Evolutionary conservation across 257 asterid species (phyloP), one percentile per base, ranked within the genome.

Genomic region (Nicotiana attenuata): DNA sequence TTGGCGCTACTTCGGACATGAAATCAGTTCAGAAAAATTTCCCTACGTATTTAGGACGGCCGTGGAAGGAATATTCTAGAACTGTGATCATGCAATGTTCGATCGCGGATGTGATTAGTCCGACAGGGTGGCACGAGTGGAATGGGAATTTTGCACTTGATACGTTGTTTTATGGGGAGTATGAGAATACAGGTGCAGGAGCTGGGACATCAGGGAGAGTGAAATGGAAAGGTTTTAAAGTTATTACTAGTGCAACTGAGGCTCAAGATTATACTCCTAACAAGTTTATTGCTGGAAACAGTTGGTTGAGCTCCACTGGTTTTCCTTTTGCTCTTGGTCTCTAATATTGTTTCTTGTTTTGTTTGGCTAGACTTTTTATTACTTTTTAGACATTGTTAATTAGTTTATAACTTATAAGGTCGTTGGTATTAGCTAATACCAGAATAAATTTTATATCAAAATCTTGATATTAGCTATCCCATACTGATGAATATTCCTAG

Each of bases 81-180:
- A 84, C 87, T 0, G 87, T 87, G 33, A 19, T 87, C 7, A 85
- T 87, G 86, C 86, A 87, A 19, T 65, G 80, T 1, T 76, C 88
- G 11, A 81, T 87, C 15, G 26, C 81, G 0, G 86, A 82, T 26
- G 86, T 87, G 38, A 77, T 87, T 31, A 5, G 64, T 14, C 88
- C 90, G 0, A 83, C 85, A 0, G 90, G 90, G 1, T 87, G 90
- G 86, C 85, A 84, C 22, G 86, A 80, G 45, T 87, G 90, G 90
- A 57, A 4, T 10, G 88, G 88, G 5, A 77, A 14, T 59, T 87
- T 87, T 7, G 90, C 88, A 0, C 83, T 87, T 10, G 53, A 63
- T 57, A 87, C 90, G 5, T 15, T 87, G 29, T 80, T 57, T 8
- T 87, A 87, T 56, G 88, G 86, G 0, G 89, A 87, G 83, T 87